Percentiles rank a stretch among this genome's conserved stretches.
These are phyloP conservation scores for Eragrostis curvula DNA, from an alignment of 176 grass and related monocot species.

Conservation along the genomic window DNA sequence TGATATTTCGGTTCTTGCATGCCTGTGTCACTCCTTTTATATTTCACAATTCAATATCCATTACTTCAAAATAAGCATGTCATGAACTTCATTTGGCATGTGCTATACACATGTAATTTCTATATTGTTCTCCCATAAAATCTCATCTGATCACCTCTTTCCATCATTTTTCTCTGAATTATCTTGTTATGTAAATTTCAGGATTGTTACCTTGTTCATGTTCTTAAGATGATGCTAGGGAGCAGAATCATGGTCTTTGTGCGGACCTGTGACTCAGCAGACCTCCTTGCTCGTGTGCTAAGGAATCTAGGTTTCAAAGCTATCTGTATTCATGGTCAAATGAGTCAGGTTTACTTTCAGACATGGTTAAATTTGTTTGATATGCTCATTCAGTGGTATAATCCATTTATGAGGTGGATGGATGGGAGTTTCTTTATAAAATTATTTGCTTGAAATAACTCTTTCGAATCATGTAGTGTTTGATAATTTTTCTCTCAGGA, in stretches of 20 bases:
- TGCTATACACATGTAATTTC: too few species aligned
- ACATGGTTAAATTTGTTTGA: not conserved
- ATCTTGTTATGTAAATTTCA: slow-evolving; percentile 31
- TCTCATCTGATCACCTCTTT: not conserved
- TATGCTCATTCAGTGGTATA: too few species aligned
- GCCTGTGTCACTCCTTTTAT: too few species aligned
- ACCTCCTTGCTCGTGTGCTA: slow-evolving; percentile 64
- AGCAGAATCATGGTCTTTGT: slow-evolving; percentile 87
- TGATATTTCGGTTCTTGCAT: too few species aligned
- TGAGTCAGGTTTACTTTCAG: slow-evolving; percentile 30
- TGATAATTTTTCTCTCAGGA: slow-evolving; percentile 47
- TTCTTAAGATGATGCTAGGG: slow-evolving; percentile 68
- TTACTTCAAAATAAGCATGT: too few species aligned
- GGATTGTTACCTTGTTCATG: slow-evolving; percentile 92
- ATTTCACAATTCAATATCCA: too few species aligned
- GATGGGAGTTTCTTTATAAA: not conserved
- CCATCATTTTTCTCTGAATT: not conserved
- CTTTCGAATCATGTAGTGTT: not conserved
- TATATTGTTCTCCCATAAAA: not conserved
- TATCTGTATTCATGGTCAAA: slow-evolving; percentile 83
- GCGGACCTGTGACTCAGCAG: slow-evolving; percentile 82
- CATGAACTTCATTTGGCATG: too few species aligned
- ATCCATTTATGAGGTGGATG: too few species aligned
- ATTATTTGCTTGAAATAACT: not conserved
- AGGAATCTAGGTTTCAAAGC: slow-evolving; percentile 82